Percentiles rank a stretch among this genome's conserved stretches.
Evolutionary conservation across 1,284 basidiomycete species (phyloP).

Genomic region (Boletus smithii): DNA sequence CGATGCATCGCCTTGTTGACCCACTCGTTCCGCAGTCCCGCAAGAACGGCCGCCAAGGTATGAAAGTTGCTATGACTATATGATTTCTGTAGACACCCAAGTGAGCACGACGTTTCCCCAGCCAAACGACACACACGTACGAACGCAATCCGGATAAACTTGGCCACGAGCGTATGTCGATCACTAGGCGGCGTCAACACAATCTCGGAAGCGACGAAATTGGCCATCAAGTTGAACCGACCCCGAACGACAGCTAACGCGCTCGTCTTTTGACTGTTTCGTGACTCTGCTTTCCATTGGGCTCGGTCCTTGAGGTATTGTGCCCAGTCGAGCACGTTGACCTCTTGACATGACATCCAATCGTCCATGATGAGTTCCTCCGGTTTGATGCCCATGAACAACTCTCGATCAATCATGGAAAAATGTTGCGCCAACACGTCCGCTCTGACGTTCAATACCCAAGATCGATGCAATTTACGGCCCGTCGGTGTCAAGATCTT

Average conservation of each 20-base stretch:
- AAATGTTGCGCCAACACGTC: slow-evolving; percentile 75
- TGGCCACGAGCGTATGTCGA: slow-evolving; percentile 64
- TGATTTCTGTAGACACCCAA: slow-evolving; percentile 61
- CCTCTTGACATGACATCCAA: slow-evolving; percentile 60
- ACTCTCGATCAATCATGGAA: slow-evolving; percentile 83
- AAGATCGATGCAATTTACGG: slow-evolving; percentile 57
- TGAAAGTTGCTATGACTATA: slow-evolving; percentile 80
- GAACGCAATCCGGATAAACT: slow-evolving; percentile 86
- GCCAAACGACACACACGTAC: slow-evolving; percentile 44
- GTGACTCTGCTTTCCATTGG: slow-evolving; percentile 62
- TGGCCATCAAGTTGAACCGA: slow-evolving; percentile 83
- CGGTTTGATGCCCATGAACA: slow-evolving; percentile 80
- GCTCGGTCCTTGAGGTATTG: slow-evolving; percentile 76
- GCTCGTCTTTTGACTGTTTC: slow-evolving; percentile 57
- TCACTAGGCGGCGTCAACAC: slow-evolving; percentile 66
- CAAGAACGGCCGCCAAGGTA: slow-evolving; percentile 77
- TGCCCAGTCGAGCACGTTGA: slow-evolving; percentile 79
- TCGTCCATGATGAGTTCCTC: slow-evolving; percentile 76
- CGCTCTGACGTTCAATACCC: slow-evolving; percentile 58
- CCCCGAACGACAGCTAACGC: slow-evolving; percentile 77
- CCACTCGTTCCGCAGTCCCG: slow-evolving; percentile 73
- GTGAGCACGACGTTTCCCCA: slow-evolving; percentile 6
- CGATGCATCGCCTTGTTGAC: slow-evolving; percentile 67
- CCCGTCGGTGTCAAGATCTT: slow-evolving; percentile 26
- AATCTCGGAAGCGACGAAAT: slow-evolving; percentile 81